These are phyloP conservation scores for Verticillium dahliae DNA, from an alignment of 2,329 filamentous ascomycete species.

Conservation along the genomic window DNA sequence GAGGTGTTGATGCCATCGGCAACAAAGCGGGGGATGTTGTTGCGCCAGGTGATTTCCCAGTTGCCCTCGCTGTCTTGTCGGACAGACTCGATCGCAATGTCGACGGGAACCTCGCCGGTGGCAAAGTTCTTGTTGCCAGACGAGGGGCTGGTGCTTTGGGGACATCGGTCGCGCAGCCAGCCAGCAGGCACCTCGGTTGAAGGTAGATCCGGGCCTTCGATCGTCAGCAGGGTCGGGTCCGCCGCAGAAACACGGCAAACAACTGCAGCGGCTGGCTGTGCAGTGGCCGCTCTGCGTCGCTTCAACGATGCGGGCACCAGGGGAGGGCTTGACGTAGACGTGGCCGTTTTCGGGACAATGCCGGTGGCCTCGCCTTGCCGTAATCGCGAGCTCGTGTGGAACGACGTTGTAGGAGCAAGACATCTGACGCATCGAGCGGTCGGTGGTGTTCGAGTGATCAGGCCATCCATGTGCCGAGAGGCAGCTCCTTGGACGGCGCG, in stretches of 20 bases:
- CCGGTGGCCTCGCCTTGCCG: not conserved
- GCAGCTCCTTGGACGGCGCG: not conserved
- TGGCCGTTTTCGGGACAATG: too few relatives aligned
- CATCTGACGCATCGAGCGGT: not conserved
- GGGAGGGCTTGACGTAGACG: too few relatives aligned
- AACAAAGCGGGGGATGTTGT: slow-evolving; percentile 30
- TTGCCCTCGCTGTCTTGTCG: slow-evolving; percentile 27
- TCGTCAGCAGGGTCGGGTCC: not conserved
- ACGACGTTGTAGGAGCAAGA: not conserved
- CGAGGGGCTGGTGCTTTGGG: slow-evolving; percentile 45
- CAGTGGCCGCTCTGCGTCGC: too few relatives aligned
- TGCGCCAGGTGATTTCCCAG: slow-evolving; percentile 54
- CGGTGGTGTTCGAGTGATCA: not conserved
- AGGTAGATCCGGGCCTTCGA: not conserved
- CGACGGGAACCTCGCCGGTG: slow-evolving; percentile 29
- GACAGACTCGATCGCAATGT: slow-evolving; percentile 24
- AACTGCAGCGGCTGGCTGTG: too few relatives aligned
- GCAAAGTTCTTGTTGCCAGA: slow-evolving; percentile 53
- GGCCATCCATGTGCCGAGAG: not conserved
- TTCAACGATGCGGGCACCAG: too few relatives aligned
- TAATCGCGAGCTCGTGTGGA: not conserved
- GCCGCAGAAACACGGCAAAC: not conserved
- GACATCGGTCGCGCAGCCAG: slow-evolving; percentile 47
- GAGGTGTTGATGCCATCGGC: slow-evolving; percentile 23
- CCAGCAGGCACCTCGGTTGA: slow-evolving; percentile 1